These are phyloP conservation scores for Spergularia bocconei DNA, from an alignment of 148 eudicot species.

Conservation along the genomic window DNA sequence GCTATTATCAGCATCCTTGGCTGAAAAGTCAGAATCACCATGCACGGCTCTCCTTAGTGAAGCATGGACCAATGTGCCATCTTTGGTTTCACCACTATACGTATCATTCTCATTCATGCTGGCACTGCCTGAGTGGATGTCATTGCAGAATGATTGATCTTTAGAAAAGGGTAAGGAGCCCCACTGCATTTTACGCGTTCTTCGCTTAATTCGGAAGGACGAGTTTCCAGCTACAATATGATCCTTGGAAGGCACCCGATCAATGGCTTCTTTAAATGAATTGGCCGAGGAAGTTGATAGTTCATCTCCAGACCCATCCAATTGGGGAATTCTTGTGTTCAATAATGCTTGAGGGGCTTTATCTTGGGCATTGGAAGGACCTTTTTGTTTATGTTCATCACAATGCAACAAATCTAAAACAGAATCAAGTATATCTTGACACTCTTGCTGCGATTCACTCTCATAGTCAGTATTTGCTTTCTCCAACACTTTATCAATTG, in stretches of 20 bases:
- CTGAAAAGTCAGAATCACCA: constrained; percentile 15
- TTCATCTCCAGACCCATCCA: constrained; percentile 73
- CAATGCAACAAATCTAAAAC: constrained; percentile 36
- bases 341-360: constrained; percentile 22
- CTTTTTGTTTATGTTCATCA: constrained; percentile 33
- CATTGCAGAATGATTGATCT: constrained; percentile 24
- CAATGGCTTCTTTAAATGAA: constrained; percentile 29
- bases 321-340: constrained; percentile 51
- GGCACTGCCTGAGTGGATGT: constrained; percentile 22
- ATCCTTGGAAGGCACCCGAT: constrained; percentile 29
- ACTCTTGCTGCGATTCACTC: constrained; percentile 83
- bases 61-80: constrained; percentile 24
- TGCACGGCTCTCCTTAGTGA: constrained; percentile 18
- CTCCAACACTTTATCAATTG: constrained; percentile 64
- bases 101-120: constrained; percentile 21
- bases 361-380: constrained; percentile 26
- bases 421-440: constrained; percentile 97
- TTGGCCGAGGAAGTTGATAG: constrained; percentile 25
- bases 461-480: constrained; percentile 73
- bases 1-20: constrained; percentile 26
- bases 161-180: constrained; percentile 62
- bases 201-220: constrained; percentile 31
- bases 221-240: constrained; percentile 27
- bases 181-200: constrained; percentile 46
- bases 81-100: constrained; percentile 17